Evolutionary conservation across 2,329 filamentous ascomycete species (phyloP), one percentile per base, ranked within the genome.

Genomic region (Cercospora sp.): DNA sequence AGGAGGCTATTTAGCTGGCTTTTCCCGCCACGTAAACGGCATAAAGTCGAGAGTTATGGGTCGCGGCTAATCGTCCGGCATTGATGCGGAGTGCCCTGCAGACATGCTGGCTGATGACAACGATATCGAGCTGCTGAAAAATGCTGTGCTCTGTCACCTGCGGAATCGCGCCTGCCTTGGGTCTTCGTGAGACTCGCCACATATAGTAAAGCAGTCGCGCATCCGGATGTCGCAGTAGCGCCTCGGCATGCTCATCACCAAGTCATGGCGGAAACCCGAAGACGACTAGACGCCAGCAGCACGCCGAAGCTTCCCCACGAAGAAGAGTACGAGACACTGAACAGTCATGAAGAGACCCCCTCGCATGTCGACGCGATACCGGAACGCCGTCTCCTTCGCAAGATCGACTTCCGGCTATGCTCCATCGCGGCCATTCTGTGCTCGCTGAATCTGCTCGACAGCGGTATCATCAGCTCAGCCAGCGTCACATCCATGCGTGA

Each of bases 341-440:
- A 59, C 55, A 59, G 31, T 5, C 28, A 28, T 30, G 55, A 59
- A 18, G 55, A 59, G n/a, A 31, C 18, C 3, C 36, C 16, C 45
- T 31, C 28, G 30, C 28, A 26, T 10, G 5, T 63, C 61, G 30
- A 63, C 7, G 28, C 28, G 5, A 36, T 5, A 8, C 8, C 65
- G 42, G 81, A 86, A 72, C 80, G 77, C 33, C 82, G 78, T 51
- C 79, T 90, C 31, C 85, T 88, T 18, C 81, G 84, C 68, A 91
- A 91, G 77, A 84, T 90, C 63, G 90, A 92, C 75, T 74, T 90
- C 55, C 85, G 90, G 26, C 81, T 92, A 2, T 91, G 89, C 79
- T 89, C 86, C 28, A 91, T 92, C 70, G 89, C 89, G 1, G 89
- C 89, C 1, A 84, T 91, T n/a, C 80, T 92, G 3, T 91, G 89